phyloP scores from a whole-genome alignment of 1,284 basidiomycete species.

The Stygiomarasmius scandens region DNA sequence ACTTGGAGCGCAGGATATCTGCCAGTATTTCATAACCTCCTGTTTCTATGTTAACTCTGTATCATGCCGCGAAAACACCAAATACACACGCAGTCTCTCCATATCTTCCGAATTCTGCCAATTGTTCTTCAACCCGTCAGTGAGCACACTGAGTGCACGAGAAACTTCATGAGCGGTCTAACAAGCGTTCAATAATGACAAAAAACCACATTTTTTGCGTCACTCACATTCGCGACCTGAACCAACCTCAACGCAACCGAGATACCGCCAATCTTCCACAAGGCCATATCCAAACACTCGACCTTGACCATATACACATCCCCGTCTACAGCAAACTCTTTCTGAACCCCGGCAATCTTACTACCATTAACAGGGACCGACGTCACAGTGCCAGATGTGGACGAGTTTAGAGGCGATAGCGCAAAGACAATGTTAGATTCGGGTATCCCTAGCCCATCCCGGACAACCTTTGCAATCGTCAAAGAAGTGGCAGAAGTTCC shows the following conservation, averaged over 20 bases:
- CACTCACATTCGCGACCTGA: conserved; percentile 73
- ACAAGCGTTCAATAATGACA: too few relatives aligned
- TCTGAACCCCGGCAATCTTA: conserved; percentile 14
- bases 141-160: conserved; percentile 70
- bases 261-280: conserved; percentile 87
- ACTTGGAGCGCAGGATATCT: conserved; percentile 74
- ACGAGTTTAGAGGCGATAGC: conserved; percentile 41
- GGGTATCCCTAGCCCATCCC: conserved; percentile 50
- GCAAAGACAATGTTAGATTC: conserved; percentile 55
- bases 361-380: conserved; percentile 18
- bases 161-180: conserved; percentile 77
- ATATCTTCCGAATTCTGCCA: conserved; percentile 95
- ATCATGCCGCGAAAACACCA: conserved; percentile 3
- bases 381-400: conserved; percentile 24
- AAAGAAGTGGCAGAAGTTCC: conserved; percentile 32
- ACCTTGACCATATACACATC: conserved; percentile 66
- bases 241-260: conserved; percentile 77
- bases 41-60: conserved; percentile 29
- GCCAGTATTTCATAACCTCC: conserved; percentile 89
- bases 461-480: conserved; percentile 53
- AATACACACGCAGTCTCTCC: conserved; percentile 79
- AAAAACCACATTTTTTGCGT: too few relatives aligned
- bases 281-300: conserved; percentile 70
- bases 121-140: conserved; percentile 77
- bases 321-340: conserved; percentile 47